phyloP scores from a whole-genome alignment of 768 basidiomycete species.

The Podaxis sp. region DNA sequence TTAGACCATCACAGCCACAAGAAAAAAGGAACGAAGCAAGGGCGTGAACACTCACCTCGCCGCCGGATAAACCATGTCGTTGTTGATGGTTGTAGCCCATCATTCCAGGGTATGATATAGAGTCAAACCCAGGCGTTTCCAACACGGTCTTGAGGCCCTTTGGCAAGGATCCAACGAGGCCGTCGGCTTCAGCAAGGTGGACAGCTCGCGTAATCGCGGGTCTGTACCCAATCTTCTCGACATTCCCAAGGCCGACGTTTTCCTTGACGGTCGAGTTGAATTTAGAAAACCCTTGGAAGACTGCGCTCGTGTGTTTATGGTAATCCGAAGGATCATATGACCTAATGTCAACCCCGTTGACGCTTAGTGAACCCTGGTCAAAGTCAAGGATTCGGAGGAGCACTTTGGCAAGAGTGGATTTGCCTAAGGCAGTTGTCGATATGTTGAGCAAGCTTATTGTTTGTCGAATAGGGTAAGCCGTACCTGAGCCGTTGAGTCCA shows the following conservation, averaged over 20 bases:
- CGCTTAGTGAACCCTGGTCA: constrained; percentile 61
- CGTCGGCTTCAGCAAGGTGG: constrained; percentile 67
- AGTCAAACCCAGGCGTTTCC: constrained; percentile 60
- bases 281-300: constrained; percentile 85
- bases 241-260: constrained; percentile 83
- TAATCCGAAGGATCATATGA: constrained; percentile 66
- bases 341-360: constrained; percentile 73
- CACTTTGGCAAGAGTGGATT: constrained; percentile 84
- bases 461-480: constrained; percentile 22
- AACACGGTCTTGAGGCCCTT: constrained; percentile 74
- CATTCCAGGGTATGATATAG: constrained; percentile 46
- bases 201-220: constrained; percentile 65
- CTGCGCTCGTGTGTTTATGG: constrained; percentile 73
- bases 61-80: constrained; percentile 77
- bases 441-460: background rate
- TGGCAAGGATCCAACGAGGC: constrained; percentile 64
- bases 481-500: constrained; percentile 81
- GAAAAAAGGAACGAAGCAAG: constrained; percentile 7
- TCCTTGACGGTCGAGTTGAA: constrained; percentile 76
- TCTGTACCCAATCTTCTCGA: constrained; percentile 59
- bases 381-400: constrained; percentile 79
- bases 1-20: background rate
- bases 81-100: constrained; percentile 28
- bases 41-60: constrained; percentile 57
- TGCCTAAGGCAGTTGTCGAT: constrained; percentile 47